These are phyloP conservation scores for Thalia dealbata DNA, from an alignment of 176 grass and related monocot genomes.

Conservation along the genomic window DNA sequence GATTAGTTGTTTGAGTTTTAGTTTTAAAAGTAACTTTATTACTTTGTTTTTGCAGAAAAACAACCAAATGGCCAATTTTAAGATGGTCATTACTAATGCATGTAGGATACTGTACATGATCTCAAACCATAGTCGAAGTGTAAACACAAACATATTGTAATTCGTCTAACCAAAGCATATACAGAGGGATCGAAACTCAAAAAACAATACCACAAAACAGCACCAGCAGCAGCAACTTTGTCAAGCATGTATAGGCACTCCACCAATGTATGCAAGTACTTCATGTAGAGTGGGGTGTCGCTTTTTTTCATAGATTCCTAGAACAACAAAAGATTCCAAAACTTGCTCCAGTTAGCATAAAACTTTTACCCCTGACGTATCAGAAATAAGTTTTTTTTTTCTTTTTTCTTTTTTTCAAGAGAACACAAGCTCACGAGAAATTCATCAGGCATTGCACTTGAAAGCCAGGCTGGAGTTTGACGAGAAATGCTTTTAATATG, in stretches of 20 bases:
- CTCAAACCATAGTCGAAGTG: no score
- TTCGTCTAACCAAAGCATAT: no score
- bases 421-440: constrained; percentile 56
- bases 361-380: neutral
- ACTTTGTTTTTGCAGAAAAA: no score
- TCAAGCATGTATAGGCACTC: constrained; percentile 95
- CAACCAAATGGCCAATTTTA: no score
- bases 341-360: constrained; percentile 8
- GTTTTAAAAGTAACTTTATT: no score
- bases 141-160: no score
- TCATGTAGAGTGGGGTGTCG: constrained; percentile 48
- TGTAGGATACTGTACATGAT: no score
- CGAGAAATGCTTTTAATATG: constrained; percentile 43
- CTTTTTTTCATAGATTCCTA: constrained; percentile 87
- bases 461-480: constrained; percentile 77
- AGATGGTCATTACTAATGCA: no score
- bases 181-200: constrained; percentile 11
- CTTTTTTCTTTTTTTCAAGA: neutral
- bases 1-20: no score
- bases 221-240: constrained; percentile 97
- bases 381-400: neutral
- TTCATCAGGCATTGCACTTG: constrained; percentile 81
- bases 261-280: constrained; percentile 88
- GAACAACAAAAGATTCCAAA: constrained; percentile 23
- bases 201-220: constrained; percentile 74